Evolutionary conservation across 2,329 filamentous ascomycete species (phyloP).

Genomic region (Monilinia vaccinii-corymbosi): DNA sequence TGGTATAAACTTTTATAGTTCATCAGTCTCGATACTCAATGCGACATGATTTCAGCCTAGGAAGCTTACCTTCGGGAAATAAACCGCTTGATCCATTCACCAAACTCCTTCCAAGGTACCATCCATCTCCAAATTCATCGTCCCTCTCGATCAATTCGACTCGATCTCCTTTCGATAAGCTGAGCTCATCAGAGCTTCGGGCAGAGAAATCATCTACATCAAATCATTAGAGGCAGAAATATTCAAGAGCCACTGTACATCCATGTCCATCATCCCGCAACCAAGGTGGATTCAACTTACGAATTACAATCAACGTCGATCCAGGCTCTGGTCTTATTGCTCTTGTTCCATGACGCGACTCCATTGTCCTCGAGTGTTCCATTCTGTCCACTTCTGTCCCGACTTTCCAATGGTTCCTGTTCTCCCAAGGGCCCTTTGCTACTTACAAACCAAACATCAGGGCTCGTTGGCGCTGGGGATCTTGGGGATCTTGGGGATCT

Average conservation of each 20-base stretch:
- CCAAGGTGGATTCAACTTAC: conserved; percentile 47
- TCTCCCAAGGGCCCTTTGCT: background rate
- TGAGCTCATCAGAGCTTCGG: conserved; percentile 87
- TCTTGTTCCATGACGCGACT: conserved; percentile 30
- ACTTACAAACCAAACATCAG: conserved; percentile 4
- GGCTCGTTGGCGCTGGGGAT: background rate
- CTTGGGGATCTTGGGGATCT: background rate
- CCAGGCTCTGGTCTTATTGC: conserved; percentile 46
- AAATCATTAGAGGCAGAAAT: background rate
- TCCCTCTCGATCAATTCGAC: conserved; percentile 78
- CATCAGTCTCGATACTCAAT: conserved; percentile 12
- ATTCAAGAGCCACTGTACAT: background rate
- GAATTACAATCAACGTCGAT: conserved; percentile 61
- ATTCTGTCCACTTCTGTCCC: conserved; percentile 19
- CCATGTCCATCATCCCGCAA: background rate
- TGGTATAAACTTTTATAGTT: conserved; percentile 28
- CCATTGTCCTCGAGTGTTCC: conserved; percentile 37
- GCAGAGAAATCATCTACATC: conserved; percentile 78
- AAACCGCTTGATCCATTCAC: conserved; percentile 66
- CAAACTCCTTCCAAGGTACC: conserved; percentile 71
- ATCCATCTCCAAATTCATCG: conserved; percentile 82
- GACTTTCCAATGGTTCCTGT: background rate
- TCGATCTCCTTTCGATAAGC: conserved; percentile 72
- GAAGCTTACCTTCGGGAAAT: conserved; percentile 64
- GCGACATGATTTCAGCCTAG: background rate